A percentile compares a stretch with the other conserved stretches of the same genome.
phyloP scores from a whole-genome alignment of 108 stramenopile species.

The Hondaea fermentalgiana region DNA sequence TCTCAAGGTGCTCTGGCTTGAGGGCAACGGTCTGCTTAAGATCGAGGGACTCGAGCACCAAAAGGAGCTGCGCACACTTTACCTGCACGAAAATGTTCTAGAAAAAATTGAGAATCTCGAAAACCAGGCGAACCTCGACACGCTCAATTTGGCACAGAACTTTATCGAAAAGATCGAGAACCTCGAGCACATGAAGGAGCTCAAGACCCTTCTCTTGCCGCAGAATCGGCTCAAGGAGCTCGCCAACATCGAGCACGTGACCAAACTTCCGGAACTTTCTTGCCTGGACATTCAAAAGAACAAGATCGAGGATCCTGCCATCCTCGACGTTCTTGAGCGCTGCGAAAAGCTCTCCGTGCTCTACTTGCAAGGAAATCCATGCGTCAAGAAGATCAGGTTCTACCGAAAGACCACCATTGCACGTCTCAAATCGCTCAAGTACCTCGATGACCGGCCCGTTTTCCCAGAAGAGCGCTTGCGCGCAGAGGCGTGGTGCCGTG shows the following conservation, averaged over 20 bases:
- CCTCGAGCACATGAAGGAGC: conserved; percentile 28
- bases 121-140: conserved; percentile 33
- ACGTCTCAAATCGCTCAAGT: conserved; percentile 39
- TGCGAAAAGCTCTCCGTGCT: conserved; percentile 57
- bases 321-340: conserved; percentile 39
- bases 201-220: conserved; percentile 46
- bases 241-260: conserved; percentile 39
- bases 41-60: conserved; percentile 49
- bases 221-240: conserved; percentile 45
- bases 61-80: conserved; percentile 43
- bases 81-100: conserved; percentile 57
- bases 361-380: conserved; percentile 60
- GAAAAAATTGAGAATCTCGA: conserved; percentile 52
- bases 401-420: conserved; percentile 60
- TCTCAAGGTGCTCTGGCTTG: conserved; percentile 58
- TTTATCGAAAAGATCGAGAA: conserved; percentile 40
- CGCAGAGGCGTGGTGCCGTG: conserved; percentile 57
- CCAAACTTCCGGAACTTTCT: conserved; percentile 27
- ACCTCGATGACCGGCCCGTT: conserved; percentile 63
- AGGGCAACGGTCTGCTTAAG: conserved; percentile 49
- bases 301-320: conserved; percentile 43
- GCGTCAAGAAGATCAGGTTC: conserved; percentile 56
- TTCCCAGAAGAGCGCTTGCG: conserved; percentile 63
- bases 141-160: conserved; percentile 57
- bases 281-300: conserved; percentile 64